Evolutionary conservation across 352 stramenopile species (phyloP).

Genomic region (Phytophthora melonis): DNA sequence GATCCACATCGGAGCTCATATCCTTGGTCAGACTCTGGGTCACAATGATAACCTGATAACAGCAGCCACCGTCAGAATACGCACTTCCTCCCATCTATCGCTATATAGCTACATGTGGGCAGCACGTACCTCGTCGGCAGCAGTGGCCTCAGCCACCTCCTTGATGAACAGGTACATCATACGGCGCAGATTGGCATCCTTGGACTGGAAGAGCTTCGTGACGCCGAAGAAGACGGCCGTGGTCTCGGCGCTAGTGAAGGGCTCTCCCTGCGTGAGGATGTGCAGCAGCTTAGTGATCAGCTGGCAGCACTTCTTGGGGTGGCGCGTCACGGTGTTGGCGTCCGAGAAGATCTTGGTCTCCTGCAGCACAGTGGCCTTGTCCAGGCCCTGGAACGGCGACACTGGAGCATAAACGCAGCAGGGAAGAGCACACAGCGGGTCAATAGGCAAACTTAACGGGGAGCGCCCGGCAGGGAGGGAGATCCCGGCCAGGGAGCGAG

Average conservation of each 20-base stretch:
- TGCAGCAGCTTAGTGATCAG: conserved; percentile 99
- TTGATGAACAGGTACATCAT: conserved; percentile 99
- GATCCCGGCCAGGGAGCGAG: background rate
- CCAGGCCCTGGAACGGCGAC: conserved; percentile 94
- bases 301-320: conserved; percentile 98
- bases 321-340: conserved; percentile 95
- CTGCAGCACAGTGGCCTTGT: conserved; percentile 97
- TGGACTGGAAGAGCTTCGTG: conserved; percentile 99
- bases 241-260: conserved; percentile 95
- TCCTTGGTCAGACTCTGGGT: conserved; percentile 99
- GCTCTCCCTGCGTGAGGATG: conserved; percentile 98
- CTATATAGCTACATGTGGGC: background rate
- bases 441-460: conserved; percentile 9
- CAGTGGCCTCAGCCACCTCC: conserved; percentile 95
- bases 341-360: conserved; percentile 99
- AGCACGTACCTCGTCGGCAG: conserved; percentile 72
- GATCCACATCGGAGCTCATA: conserved; percentile 98
- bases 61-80: conserved; percentile 32
- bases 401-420: conserved; percentile 44
- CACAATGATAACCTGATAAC: conserved; percentile 99
- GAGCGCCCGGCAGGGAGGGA: background rate
- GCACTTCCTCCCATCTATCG: background rate
- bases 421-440: background rate
- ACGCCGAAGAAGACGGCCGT: conserved; percentile 99
- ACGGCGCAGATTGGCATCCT: conserved; percentile 96